Conservation (phyloP, 768 basidiomycete genomes). For the Pulveroboletus sp. region DNA sequence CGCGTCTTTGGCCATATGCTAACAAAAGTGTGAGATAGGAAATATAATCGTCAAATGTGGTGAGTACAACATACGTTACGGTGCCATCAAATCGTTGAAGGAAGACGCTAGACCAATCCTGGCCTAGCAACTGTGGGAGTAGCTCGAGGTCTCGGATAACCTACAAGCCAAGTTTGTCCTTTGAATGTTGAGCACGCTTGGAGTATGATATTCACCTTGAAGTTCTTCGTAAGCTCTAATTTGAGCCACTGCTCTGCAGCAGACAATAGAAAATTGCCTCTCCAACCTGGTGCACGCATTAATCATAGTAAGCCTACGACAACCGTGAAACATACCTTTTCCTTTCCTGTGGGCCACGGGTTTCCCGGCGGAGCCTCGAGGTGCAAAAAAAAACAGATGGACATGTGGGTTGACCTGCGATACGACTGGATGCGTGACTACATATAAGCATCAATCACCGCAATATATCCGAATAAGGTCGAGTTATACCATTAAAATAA, state of each 20-base stretch:
- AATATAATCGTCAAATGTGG: slow-evolving; percentile 4
- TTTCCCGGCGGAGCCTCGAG: slow-evolving; percentile 81
- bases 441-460: slow-evolving; percentile 1
- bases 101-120: slow-evolving; percentile 96
- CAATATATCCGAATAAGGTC: background rate
- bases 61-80: slow-evolving; percentile 69
- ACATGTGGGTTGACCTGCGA: slow-evolving; percentile 91
- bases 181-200: background rate
- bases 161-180: slow-evolving; percentile 26
- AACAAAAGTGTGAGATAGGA: slow-evolving; percentile 23
- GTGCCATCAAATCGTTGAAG: slow-evolving; percentile 88
- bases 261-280: slow-evolving; percentile 89
- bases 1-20: slow-evolving; percentile 87
- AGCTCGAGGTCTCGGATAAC: slow-evolving; percentile 95
- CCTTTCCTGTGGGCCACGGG: slow-evolving; percentile 94
- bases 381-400: slow-evolving; percentile 93
- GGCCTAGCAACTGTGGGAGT: slow-evolving; percentile 86
- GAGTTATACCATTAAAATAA: slow-evolving; percentile 71
- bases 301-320: background rate
- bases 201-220: slow-evolving; percentile 49
- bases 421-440: slow-evolving; percentile 89
- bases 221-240: slow-evolving; percentile 93
- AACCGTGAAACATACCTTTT: slow-evolving; percentile 50
- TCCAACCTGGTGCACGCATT: slow-evolving; percentile 60
- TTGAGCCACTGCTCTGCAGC: slow-evolving; percentile 95